Base-by-base conservation (phyloP, 495 filamentous ascomycete species). In the Xylaria sp. region DNA sequence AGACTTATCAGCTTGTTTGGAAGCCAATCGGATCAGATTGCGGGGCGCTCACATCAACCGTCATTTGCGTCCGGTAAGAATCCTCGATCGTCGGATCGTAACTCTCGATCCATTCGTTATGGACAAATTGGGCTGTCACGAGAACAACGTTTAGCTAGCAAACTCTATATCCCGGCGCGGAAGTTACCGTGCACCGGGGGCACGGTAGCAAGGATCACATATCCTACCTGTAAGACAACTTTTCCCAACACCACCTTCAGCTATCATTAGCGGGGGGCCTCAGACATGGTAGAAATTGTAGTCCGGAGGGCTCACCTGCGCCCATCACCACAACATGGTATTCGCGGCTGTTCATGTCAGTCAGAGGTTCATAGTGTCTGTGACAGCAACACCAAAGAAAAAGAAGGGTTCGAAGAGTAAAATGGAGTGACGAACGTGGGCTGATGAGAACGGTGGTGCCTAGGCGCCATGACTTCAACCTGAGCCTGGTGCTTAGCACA, bases 21-120 rank as follows among this genome's bases (percentile, higher is more conserved):
- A 72, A 65, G 67, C 73, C 67, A 71, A 70, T 70, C 57, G 57
- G 73, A 67, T 57, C 35, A 46, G 35, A 61, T 44, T 26, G 33
- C 21, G 19, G 53, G 35, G 59, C 44, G 89, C 88, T 81, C 83
- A 98, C 95, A 88, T 98, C 96, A 70, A 99, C 94, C 73, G 95
- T 90, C 50, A 97, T 91, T 74, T 95, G 93, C 77, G 97, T 98
- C 59, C 94, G 87, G 81, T 98, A 99, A 53, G 96, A 97, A 82
- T 99, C 84, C 82, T 99, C 96, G 77, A 99, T 98, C 11, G 96
- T 99, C 5, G 96, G 96, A 81, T 99, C 96, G 82, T 99, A 99
- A 80, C 92, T 95, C 82, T 99, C 96, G 78, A 99, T 97, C 94
- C 97, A 99, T 57, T 97, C 93, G 86, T 98, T 97, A 80, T 98